Conservation (phyloP, 2,329 filamentous ascomycete species). For the Tolypocladium album region DNA sequence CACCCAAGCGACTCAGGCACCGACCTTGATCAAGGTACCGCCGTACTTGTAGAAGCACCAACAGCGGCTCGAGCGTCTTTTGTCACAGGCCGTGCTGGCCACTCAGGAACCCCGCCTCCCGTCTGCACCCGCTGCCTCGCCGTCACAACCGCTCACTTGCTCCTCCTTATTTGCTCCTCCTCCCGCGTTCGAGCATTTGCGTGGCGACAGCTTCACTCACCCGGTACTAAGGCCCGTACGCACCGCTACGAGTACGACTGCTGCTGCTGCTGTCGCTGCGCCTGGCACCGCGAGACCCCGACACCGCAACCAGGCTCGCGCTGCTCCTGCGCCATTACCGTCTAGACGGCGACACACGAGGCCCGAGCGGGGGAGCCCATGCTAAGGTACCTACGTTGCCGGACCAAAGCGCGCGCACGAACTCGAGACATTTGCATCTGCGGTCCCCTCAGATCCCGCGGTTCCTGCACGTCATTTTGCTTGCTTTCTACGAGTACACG, state of each 20-base stretch:
- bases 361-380: conserved; percentile 5
- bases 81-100: background rate
- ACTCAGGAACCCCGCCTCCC: background rate
- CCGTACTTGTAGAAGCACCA: too few species aligned
- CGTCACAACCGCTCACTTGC: background rate
- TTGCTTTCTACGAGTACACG: background rate
- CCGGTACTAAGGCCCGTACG: background rate
- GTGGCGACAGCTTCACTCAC: background rate
- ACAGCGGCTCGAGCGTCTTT: background rate
- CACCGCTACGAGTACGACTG: background rate
- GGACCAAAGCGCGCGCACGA: background rate
- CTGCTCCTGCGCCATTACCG: background rate
- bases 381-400: background rate
- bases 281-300: background rate
- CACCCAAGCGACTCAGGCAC: background rate
- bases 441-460: background rate
- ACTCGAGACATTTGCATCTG: background rate
- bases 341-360: background rate
- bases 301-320: background rate
- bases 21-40: too few species aligned
- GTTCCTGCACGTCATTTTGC: background rate
- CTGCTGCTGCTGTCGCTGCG: background rate
- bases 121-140: background rate
- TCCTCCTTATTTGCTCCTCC: background rate
- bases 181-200: background rate